Evolutionary conservation across 2,329 filamentous ascomycete species (phyloP).

Genomic region (Plenodomus lindquistii): DNA sequence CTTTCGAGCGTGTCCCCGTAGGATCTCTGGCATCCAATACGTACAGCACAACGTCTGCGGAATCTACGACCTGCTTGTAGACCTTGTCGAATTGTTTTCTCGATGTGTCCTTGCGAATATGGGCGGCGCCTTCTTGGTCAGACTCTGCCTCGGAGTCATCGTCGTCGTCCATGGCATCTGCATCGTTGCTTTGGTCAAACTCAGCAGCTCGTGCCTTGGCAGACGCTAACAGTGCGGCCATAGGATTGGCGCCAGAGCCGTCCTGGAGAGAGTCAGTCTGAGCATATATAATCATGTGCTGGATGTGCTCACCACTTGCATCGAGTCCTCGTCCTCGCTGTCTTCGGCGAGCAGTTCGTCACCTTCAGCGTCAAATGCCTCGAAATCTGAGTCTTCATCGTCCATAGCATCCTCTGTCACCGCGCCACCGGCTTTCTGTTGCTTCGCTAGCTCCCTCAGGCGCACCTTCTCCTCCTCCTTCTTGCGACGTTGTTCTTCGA

Average conservation of each 20-base stretch:
- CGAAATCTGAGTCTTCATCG: constrained; percentile 41
- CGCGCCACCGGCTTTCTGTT: constrained; percentile 45
- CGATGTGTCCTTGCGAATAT: constrained; percentile 62
- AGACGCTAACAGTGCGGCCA: constrained; percentile 88
- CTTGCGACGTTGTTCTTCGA: constrained; percentile 81
- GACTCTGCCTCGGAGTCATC: constrained; percentile 58
- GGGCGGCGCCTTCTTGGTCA: constrained; percentile 43
- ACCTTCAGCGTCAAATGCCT: constrained; percentile 54
- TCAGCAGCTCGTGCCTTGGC: constrained; percentile 76
- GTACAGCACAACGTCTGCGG: constrained; percentile 88
- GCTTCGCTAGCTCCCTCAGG: constrained; percentile 69
- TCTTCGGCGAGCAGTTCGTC: constrained; percentile 55
- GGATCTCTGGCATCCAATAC: constrained; percentile 91
- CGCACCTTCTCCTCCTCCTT: constrained; percentile 76
- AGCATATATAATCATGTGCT: neutral
- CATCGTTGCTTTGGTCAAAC: constrained; percentile 69
- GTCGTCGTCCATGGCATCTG: constrained; percentile 62
- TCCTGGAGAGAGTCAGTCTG: constrained; percentile 48
- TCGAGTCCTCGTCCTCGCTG: constrained; percentile 60
- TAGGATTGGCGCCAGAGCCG: constrained; percentile 73
- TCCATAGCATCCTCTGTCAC: constrained; percentile 41
- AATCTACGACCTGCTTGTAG: constrained; percentile 89
- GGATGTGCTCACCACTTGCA: constrained; percentile 53
- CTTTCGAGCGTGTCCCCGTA: constrained; percentile 84
- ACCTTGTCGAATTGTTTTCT: constrained; percentile 92